Conservation (phyloP, 2,329 filamentous ascomycete genomes). For the Claviceps digitariae region DNA sequence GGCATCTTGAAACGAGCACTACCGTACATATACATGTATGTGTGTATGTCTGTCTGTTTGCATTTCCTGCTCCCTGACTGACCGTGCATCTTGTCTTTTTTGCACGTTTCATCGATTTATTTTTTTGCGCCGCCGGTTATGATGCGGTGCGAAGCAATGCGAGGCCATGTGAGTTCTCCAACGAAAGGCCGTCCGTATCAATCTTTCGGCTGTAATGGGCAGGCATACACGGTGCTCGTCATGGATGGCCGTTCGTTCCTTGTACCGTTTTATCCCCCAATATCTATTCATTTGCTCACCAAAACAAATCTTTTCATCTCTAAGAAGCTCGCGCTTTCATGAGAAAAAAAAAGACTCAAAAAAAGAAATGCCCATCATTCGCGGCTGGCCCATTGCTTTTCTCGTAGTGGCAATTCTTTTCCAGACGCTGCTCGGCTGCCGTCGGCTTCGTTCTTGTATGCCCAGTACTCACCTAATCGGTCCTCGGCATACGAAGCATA, state of each 20-base stretch:
- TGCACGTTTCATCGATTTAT: not conserved
- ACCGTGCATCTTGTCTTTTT: too few species aligned
- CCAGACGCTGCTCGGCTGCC: conserved; percentile 39
- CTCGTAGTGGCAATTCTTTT: conserved; percentile 58
- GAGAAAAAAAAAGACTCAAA: not conserved
- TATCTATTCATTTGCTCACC: not conserved
- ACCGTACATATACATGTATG: not conserved
- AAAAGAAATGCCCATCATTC: conserved; percentile 8
- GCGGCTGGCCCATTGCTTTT: conserved; percentile 57
- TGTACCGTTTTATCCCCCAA: not conserved
- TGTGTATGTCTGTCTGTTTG: not conserved
- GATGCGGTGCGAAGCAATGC: not conserved
- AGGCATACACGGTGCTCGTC: not conserved
- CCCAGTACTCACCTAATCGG: conserved; percentile 81
- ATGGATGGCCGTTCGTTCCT: not conserved
- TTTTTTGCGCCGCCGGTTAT: too few species aligned
- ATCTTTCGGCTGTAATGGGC: not conserved
- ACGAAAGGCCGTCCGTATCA: not conserved
- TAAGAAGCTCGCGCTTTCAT: not conserved
- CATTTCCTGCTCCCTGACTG: too few species aligned
- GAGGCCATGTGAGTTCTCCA: not conserved
- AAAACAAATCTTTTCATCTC: too few species aligned
- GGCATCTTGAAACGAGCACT: too few species aligned
- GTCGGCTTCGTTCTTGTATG: conserved; percentile 65
- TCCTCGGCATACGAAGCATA: conserved; percentile 84